A percentile compares a stretch with the other conserved stretches of the same genome.
Conservation (phyloP, 1,284 basidiomycete species). For the Melampsora occidentalis region DNA sequence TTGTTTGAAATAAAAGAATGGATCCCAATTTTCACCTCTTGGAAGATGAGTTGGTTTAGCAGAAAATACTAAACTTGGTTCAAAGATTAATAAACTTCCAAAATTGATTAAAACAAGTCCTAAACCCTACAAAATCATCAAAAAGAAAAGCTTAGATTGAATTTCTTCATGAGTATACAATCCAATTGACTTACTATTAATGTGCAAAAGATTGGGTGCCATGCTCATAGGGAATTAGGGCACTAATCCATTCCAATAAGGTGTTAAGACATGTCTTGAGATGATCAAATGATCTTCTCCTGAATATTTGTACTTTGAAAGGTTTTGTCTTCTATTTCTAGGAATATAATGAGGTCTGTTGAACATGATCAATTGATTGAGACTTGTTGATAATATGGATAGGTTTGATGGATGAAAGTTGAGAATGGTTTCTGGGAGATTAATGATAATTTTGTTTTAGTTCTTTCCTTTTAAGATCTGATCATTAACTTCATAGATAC, state of each 20-base stretch:
- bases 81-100: conserved; percentile 63
- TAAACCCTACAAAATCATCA: conserved; percentile 60
- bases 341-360: conserved; percentile 53
- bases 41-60: conserved; percentile 37
- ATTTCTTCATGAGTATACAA: too few relatives aligned
- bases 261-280: conserved; percentile 68
- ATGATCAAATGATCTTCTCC: conserved; percentile 60
- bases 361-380: conserved; percentile 7
- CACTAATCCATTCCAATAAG: conserved; percentile 94
- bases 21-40: conserved; percentile 50
- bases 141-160: conserved; percentile 5
- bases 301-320: conserved; percentile 63
- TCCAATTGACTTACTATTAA: conserved; percentile 60
- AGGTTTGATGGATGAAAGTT: too few relatives aligned
- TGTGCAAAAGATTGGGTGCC: conserved; percentile 74
- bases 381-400: too few relatives aligned
- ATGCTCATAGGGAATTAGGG: conserved; percentile 80
- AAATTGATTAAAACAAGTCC: conserved; percentile 80
- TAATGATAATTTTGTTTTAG: too few relatives aligned
- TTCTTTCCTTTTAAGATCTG: too few relatives aligned
- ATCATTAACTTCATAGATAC: too few relatives aligned
- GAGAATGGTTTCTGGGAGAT: too few relatives aligned
- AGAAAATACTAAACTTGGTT: conserved; percentile 36
- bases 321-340: conserved; percentile 55
- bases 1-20: conserved; percentile 45